Conservation (phyloP, 2,329 filamentous ascomycete genomes). For the Dendrostoma leiphaemia region DNA sequence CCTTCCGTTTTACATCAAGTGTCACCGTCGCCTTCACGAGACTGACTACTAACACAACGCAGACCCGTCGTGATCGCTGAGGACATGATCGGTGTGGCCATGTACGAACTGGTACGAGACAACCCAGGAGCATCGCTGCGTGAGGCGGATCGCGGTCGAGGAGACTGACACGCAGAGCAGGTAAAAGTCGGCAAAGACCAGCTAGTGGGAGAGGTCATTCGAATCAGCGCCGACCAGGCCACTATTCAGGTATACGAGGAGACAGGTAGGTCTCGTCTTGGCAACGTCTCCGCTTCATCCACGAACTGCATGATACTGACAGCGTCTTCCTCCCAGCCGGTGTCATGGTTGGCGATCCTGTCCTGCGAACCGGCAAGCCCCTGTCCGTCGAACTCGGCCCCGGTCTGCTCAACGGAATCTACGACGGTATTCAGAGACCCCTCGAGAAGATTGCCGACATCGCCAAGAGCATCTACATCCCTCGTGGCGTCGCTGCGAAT, state of each 20-base stretch:
- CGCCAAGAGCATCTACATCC: slow-evolving; percentile 93
- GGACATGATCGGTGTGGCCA: slow-evolving; percentile 98
- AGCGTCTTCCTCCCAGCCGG: slow-evolving; percentile 62
- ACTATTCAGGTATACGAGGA: slow-evolving; percentile 99
- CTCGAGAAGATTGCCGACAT: slow-evolving; percentile 77
- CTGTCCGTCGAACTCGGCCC: slow-evolving; percentile 96
- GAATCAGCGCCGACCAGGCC: slow-evolving; percentile 91
- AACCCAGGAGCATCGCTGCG: background rate
- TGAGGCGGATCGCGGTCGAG: slow-evolving; percentile 5
- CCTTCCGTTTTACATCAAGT: slow-evolving; percentile 12
- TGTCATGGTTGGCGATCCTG: slow-evolving; percentile 93
- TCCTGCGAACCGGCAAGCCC: slow-evolving; percentile 87
- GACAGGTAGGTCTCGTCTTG: slow-evolving; percentile 64
- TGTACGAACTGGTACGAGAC: slow-evolving; percentile 89
- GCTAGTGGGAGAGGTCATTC: slow-evolving; percentile 96
- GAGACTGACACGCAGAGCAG: slow-evolving; percentile 41
- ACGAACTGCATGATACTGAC: slow-evolving; percentile 15
- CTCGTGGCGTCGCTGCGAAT: slow-evolving; percentile 84
- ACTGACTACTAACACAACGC: slow-evolving; percentile 30
- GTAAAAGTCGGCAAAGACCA: slow-evolving; percentile 90
- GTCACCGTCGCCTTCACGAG: background rate
- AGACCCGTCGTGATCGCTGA: slow-evolving; percentile 95
- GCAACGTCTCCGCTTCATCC: background rate
- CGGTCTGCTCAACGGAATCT: slow-evolving; percentile 97
- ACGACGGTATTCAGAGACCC: slow-evolving; percentile 97